Evolutionary conservation across 2,329 filamentous ascomycete species (phyloP).

Genomic region (Ophiocordyceps polyrhachis-furcata): DNA sequence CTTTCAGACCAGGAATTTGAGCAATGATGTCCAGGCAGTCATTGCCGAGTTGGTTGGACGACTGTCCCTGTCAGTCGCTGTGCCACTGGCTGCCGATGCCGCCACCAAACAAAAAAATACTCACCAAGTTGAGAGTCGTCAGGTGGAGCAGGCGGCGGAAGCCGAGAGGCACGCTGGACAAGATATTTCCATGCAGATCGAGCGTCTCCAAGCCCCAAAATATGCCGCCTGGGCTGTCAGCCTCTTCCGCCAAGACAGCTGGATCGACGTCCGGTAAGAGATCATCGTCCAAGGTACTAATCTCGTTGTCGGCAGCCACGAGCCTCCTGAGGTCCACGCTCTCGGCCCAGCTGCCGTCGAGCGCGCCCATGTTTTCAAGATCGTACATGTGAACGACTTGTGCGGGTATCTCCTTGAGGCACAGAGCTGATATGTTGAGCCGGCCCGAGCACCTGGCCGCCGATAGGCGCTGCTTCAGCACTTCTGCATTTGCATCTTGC

Average conservation of each 20-base stretch:
- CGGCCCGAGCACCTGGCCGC: conserved; percentile 59
- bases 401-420: conserved; percentile 57
- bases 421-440: conserved; percentile 75
- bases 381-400: conserved; percentile 89
- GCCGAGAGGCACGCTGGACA: conserved; percentile 56
- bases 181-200: conserved; percentile 70
- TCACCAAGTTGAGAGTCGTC: conserved; percentile 64
- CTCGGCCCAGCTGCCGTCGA: conserved; percentile 67
- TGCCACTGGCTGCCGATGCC: neutral
- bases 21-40: conserved; percentile 53
- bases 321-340: conserved; percentile 73
- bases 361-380: conserved; percentile 43
- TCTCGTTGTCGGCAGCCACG: conserved; percentile 76
- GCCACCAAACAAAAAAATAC: conserved; percentile 15
- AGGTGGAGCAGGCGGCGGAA: conserved; percentile 54
- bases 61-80: conserved; percentile 25
- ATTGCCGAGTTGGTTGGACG: conserved; percentile 64
- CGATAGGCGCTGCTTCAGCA: conserved; percentile 55
- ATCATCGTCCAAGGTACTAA: conserved; percentile 52
- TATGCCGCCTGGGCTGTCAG: conserved; percentile 50
- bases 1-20: conserved; percentile 53
- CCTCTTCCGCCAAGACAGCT: conserved; percentile 38
- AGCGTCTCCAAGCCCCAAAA: conserved; percentile 68
- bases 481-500: conserved; percentile 40
- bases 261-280: conserved; percentile 60